phyloP scores from a whole-genome alignment of 2,329 filamentous ascomycete genomes.

The Xylariales sp. region DNA sequence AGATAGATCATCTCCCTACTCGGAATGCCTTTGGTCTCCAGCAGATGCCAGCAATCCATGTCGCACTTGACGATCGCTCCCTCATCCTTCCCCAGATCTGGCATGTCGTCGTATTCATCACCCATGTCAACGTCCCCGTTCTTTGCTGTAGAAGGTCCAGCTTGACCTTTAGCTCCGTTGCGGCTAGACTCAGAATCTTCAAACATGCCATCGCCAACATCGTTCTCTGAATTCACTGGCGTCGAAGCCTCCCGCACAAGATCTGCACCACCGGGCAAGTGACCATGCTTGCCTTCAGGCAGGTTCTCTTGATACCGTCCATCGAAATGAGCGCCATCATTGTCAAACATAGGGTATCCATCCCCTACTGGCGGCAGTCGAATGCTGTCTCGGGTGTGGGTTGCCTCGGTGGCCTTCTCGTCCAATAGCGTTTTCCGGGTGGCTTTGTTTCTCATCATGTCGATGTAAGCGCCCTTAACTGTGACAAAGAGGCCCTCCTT shows the following conservation, averaged over 20 bases:
- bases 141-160: no score
- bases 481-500: not conserved
- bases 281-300: not conserved
- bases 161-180: no score
- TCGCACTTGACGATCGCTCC: constrained; percentile 1
- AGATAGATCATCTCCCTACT: not conserved
- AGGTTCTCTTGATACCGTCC: no score
- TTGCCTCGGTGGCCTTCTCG: not conserved
- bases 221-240: not conserved
- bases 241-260: not conserved
- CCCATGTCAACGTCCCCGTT: not conserved
- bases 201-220: not conserved
- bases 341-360: no score
- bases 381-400: not conserved
- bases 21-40: not conserved
- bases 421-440: not conserved
- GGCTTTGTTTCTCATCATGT: not conserved
- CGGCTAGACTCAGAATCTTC: no score
- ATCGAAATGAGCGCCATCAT: no score
- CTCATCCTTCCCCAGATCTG: constrained; percentile 1
- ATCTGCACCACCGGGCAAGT: not conserved
- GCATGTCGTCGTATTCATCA: not conserved
- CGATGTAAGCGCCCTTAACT: not conserved
- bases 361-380: no score
- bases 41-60: constrained; percentile 5